phyloP scores from a whole-genome alignment of 495 filamentous ascomycete species.

The Penicillium daleae region DNA sequence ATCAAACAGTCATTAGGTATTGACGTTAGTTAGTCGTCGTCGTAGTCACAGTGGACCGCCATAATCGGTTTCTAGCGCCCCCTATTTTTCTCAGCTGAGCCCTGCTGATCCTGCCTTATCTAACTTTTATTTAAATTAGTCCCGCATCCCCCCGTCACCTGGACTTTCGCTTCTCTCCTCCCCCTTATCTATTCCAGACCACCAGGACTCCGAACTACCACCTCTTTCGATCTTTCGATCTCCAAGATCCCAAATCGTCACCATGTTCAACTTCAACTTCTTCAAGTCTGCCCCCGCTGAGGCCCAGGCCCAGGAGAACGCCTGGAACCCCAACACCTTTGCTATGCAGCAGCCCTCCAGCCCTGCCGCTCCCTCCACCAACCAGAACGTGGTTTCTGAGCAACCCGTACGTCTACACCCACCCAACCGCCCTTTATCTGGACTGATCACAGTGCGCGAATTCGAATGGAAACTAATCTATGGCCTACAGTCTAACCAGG shows the following conservation, averaged over 20 bases:
- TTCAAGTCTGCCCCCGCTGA: slow-evolving; percentile 45
- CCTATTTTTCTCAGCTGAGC: slow-evolving; percentile 7
- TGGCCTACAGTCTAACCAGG: slow-evolving; percentile 32
- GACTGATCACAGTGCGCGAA: neutral
- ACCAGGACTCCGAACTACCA: neutral
- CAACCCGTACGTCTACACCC: slow-evolving; percentile 38
- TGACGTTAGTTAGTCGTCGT: slow-evolving; percentile 2
- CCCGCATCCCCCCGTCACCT: neutral
- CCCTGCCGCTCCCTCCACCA: slow-evolving; percentile 36
- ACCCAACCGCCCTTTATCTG: neutral
- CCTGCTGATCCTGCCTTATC: slow-evolving; percentile 13
- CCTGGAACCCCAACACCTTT: slow-evolving; percentile 44
- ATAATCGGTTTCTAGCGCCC: slow-evolving; percentile 5
- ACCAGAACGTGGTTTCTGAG: slow-evolving; percentile 37
- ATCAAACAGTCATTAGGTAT: slow-evolving; percentile 11
- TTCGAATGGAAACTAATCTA: slow-evolving; percentile 1
- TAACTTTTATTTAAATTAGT: slow-evolving; percentile 17
- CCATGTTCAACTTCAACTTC: slow-evolving; percentile 47
- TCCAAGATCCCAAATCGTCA: slow-evolving; percentile 9
- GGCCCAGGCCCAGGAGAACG: slow-evolving; percentile 23
- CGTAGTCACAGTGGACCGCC: neutral
- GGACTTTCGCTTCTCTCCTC: neutral
- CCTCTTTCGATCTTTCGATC: neutral
- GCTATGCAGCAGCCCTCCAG: slow-evolving; percentile 49
- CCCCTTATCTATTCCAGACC: neutral